A percentile compares a stretch with the other conserved stretches of the same genome.
phyloP scores from a whole-genome alignment of 176 grass and related monocot species.

The Neostapfia colusana region DNA sequence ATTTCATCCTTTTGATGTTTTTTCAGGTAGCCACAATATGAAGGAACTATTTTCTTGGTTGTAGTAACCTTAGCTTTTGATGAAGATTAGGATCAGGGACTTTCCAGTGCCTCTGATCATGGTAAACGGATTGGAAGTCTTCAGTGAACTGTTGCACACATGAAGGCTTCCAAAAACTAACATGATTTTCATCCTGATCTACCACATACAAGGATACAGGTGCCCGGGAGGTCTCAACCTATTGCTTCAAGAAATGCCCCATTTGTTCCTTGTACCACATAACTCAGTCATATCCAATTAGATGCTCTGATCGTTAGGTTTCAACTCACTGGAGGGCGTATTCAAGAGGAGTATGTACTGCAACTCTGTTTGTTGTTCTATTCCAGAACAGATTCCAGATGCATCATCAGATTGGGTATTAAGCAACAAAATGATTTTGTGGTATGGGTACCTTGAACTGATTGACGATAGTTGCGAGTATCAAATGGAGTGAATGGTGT shows the following conservation, averaged over 20 bases:
- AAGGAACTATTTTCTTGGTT: conserved; percentile 21
- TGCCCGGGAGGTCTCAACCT: conserved; percentile 1
- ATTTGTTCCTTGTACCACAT: background rate
- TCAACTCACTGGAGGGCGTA: background rate
- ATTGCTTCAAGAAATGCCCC: background rate
- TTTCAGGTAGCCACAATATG: background rate
- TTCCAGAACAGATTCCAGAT: background rate
- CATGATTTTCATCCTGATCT: background rate
- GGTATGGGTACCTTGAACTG: background rate
- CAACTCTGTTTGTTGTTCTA: conserved; percentile 1
- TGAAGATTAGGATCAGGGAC: conserved; percentile 19
- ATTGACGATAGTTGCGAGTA: background rate
- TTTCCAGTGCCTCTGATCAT: conserved; percentile 21
- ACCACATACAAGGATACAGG: background rate
- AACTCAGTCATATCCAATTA: background rate
- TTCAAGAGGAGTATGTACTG: conserved; percentile 12
- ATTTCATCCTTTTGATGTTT: background rate
- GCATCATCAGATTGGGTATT: background rate
- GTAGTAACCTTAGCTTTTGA: background rate
- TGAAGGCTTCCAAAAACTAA: conserved; percentile 25
- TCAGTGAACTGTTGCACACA: background rate
- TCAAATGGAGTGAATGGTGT: conserved; percentile 11
- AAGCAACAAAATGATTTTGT: background rate
- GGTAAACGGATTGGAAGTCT: conserved; percentile 2
- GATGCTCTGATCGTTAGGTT: background rate